Percentiles rank a stretch among this genome's conserved stretches.
Conservation (phyloP, 352 stramenopile genomes). For the Globisporangium ultimum region DNA sequence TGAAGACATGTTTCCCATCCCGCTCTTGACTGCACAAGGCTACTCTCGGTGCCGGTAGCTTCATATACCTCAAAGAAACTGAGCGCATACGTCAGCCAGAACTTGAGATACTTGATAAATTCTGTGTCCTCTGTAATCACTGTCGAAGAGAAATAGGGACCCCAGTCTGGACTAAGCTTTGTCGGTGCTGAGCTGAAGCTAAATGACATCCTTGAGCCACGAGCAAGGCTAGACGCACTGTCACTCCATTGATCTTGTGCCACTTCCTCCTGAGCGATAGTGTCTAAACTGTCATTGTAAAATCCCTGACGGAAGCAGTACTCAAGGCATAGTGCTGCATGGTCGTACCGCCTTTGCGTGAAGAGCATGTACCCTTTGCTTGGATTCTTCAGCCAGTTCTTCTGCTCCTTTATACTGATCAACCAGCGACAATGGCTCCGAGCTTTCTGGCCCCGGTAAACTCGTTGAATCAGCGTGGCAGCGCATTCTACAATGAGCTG, state of each 20-base stretch:
- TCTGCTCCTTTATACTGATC: conserved; percentile 25
- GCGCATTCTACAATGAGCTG: conserved; percentile 20
- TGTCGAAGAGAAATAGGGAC: conserved; percentile 4
- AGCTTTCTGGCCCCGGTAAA: conserved; percentile 37
- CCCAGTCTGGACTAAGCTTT: conserved; percentile 26
- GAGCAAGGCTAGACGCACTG: background rate
- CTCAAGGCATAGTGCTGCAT: conserved; percentile 49
- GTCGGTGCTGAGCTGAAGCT: conserved; percentile 42
- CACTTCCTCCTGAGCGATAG: background rate
- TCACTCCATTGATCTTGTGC: background rate
- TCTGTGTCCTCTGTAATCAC: background rate
- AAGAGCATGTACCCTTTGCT: conserved; percentile 47
- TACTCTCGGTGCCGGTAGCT: conserved; percentile 35
- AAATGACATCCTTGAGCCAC: conserved; percentile 42
- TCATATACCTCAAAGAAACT: conserved; percentile 55
- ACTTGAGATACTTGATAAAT: conserved; percentile 26
- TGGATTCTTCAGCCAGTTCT: conserved; percentile 47
- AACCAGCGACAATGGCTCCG: conserved; percentile 34
- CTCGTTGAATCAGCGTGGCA: conserved; percentile 35
- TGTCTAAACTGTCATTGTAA: conserved; percentile 9
- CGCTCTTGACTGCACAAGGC: conserved; percentile 33
- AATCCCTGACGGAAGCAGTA: conserved; percentile 43
- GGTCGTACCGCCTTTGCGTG: conserved; percentile 25
- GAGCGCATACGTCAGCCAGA: conserved; percentile 57
- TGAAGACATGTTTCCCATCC: conserved; percentile 42